These are phyloP conservation scores for Neurospora discreta DNA, from an alignment of 495 filamentous ascomycete genomes.

Conservation along the genomic window DNA sequence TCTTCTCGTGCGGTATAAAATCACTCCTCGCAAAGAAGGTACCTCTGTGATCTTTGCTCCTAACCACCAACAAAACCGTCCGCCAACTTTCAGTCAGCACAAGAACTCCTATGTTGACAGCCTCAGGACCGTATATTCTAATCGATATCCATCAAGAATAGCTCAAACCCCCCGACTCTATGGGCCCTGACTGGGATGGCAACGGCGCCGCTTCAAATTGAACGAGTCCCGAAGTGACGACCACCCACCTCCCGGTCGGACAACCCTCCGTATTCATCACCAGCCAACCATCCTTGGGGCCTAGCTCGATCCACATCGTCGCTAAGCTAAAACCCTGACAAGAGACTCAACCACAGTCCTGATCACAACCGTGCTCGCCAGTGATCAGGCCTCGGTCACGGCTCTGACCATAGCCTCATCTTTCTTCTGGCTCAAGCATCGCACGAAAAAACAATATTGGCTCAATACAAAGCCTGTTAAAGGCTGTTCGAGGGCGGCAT, in stretches of 20 bases:
- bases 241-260: constrained; percentile 45
- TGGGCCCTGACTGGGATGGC: constrained; percentile 18
- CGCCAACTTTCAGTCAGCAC: neutral
- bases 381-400: constrained; percentile 63
- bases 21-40: neutral
- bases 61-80: neutral
- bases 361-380: constrained; percentile 79
- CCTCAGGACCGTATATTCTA: neutral
- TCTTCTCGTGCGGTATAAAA: neutral
- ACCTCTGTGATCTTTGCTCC: neutral
- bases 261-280: constrained; percentile 37
- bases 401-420: neutral
- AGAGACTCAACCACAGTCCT: constrained; percentile 52
- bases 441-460: neutral
- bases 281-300: constrained; percentile 12
- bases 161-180: constrained; percentile 9
- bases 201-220: constrained; percentile 15
- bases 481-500: neutral
- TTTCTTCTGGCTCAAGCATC: neutral
- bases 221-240: constrained; percentile 31
- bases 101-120: neutral
- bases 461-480: no score
- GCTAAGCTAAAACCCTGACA: constrained; percentile 15
- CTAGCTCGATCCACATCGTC: constrained; percentile 13
- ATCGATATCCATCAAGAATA: constrained; percentile 12